Conservation (phyloP, 345 rosid species). For the Brassica carinata region DNA sequence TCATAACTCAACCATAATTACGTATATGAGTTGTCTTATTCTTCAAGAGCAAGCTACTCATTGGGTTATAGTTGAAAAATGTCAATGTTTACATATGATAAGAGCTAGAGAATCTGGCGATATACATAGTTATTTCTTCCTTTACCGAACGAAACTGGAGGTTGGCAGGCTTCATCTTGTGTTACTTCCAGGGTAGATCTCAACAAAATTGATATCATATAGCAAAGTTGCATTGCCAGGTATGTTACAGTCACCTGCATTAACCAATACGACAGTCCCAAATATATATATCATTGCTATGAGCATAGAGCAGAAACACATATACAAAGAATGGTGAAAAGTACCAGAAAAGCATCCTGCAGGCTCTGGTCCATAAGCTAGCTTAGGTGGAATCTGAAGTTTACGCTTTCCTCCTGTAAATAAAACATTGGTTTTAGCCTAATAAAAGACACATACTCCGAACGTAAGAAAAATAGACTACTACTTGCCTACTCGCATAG, state of each 20-base stretch:
- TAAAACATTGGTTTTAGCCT: constrained; percentile 10
- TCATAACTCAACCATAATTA: constrained; percentile 14
- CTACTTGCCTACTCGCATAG: constrained; percentile 80
- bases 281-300: neutral
- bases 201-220: constrained; percentile 80
- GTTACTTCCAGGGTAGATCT: constrained; percentile 71
- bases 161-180: constrained; percentile 48
- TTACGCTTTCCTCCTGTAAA: constrained; percentile 77
- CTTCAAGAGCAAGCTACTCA: constrained; percentile 6
- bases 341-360: constrained; percentile 96
- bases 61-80: neutral
- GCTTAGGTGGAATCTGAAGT: constrained; percentile 82
- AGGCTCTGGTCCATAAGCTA: constrained; percentile 97
- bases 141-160: neutral
- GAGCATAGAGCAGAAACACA: neutral
- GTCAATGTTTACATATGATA: neutral
- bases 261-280: constrained; percentile 17
- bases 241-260: constrained; percentile 87
- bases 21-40: constrained; percentile 7
- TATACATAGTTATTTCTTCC: constrained; percentile 29
- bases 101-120: neutral
- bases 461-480: neutral
- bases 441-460: neutral
- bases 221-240: constrained; percentile 93
- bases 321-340: constrained; percentile 6